Evolutionary conservation across 306 rosid genomes (phyloP), one percentile per base, ranked within the genome.

Genomic region (Canavalia gladiata): DNA sequence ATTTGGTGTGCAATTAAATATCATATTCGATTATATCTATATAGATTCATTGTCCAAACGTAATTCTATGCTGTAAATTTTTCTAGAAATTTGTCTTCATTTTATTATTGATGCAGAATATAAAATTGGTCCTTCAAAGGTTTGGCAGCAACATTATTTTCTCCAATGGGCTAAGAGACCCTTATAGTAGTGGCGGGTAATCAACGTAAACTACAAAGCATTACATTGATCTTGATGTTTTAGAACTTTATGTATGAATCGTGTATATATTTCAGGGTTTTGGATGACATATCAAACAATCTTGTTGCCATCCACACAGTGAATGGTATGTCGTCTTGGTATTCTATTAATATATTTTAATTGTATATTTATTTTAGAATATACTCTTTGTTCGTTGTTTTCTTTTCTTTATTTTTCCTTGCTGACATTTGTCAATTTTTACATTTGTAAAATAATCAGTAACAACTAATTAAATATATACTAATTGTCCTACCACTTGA

Each of bases 101-200:
- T 29, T 39, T 69, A 29, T 2, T 62, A 7, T 5, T 56, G 34
- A 35, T 5, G 74, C 84, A 91, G 92, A 87, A 89, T 78, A 66
- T 87, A 65, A 83, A 84, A 63, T 57, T 86, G 68, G 56, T 85
- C 2, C 92, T 91, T 45, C 60, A 66, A 11, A 84, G 77, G 34
- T 91, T 91, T 66, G 90, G 71, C 1, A 87, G 92, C 87, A 87
- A 87, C 82, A 89, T 91, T 11, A 86, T 89, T 45, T 89, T 91
- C 88, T 89, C 95, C 4, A 91, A 91, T 74, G 95, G 92, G 33
- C 77, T 91, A 4, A 84, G 35, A 83, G 91, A 91, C 73, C 92
- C 92, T 47, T 91, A 69, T 6, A 86, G 92, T 35, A 74, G 63
- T 29, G 90, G 87, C 69, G 91, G 91, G 92, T 89, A 86, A 76